These are phyloP conservation scores for Diophrys appendiculata DNA, from an alignment of 73 alveolate genomes.

Conservation along the genomic window DNA sequence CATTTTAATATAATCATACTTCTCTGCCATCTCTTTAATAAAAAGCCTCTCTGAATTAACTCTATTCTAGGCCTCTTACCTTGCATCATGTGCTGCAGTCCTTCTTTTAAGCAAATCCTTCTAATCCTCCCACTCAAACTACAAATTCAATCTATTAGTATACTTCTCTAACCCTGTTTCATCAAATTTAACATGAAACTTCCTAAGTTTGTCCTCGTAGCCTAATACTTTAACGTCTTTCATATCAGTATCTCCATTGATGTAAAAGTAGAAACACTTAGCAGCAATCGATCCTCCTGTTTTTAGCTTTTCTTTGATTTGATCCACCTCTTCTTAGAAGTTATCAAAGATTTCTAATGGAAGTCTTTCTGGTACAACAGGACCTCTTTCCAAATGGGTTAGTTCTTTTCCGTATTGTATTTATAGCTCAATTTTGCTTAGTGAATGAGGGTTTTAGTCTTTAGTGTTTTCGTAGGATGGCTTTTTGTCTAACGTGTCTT, in stretches of 20 bases:
- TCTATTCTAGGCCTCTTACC: conserved; percentile 51
- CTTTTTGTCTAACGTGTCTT: neutral
- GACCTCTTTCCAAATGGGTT: conserved; percentile 37
- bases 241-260: conserved; percentile 36
- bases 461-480: conserved; percentile 10
- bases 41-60: conserved; percentile 49
- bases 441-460: conserved; percentile 2
- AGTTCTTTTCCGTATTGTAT: conserved; percentile 35
- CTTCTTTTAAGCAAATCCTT: conserved; percentile 39
- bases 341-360: conserved; percentile 53
- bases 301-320: conserved; percentile 16
- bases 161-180: conserved; percentile 16
- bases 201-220: conserved; percentile 19
- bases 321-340: conserved; percentile 31
- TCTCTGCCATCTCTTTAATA: conserved; percentile 59
- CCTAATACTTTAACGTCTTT: conserved; percentile 25
- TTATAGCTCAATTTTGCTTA: conserved; percentile 23
- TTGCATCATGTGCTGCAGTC: too few relatives aligned
- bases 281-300: conserved; percentile 44
- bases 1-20: conserved; percentile 53
- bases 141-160: conserved; percentile 36
- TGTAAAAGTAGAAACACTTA: conserved; percentile 23
- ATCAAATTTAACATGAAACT: conserved; percentile 37
- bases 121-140: conserved; percentile 40
- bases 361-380: conserved; percentile 30